Evolutionary conservation across 305 asterid species (phyloP).

Genomic region (Euphrasia arctica): DNA sequence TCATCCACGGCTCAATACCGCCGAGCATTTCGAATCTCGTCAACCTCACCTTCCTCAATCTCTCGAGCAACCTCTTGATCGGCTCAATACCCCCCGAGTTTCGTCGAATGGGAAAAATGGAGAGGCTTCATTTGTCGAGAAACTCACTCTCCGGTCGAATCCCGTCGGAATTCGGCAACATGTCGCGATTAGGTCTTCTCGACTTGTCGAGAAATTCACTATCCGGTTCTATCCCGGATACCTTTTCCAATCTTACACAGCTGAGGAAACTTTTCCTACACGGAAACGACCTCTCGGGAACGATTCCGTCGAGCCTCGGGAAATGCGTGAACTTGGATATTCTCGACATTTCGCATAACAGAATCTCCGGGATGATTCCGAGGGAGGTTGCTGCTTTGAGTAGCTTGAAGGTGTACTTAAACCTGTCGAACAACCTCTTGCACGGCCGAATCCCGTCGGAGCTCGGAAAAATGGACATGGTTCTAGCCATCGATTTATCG

Average conservation of each 20-base stretch:
- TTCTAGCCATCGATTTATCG: constrained; percentile 69
- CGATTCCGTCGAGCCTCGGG: constrained; percentile 60
- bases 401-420: constrained; percentile 64
- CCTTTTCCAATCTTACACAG: constrained; percentile 57
- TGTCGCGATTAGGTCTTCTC: constrained; percentile 68
- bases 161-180: constrained; percentile 52
- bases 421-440: constrained; percentile 61
- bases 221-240: constrained; percentile 63
- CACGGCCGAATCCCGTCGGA: constrained; percentile 66
- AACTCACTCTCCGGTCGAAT: constrained; percentile 59
- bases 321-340: constrained; percentile 70
- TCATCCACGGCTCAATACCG: constrained; percentile 62
- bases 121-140: constrained; percentile 60
- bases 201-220: constrained; percentile 82
- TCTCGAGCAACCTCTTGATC: constrained; percentile 65
- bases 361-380: constrained; percentile 60
- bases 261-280: constrained; percentile 56
- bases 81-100: constrained; percentile 67
- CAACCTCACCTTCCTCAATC: constrained; percentile 67
- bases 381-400: no score
- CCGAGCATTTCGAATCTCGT: constrained; percentile 52
- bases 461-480: constrained; percentile 84
- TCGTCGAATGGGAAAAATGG: constrained; percentile 48
- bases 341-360: constrained; percentile 69
- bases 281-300: constrained; percentile 53